These are phyloP conservation scores for Hypericum perforatum DNA, from an alignment of 345 rosid genomes.

Conservation along the genomic window DNA sequence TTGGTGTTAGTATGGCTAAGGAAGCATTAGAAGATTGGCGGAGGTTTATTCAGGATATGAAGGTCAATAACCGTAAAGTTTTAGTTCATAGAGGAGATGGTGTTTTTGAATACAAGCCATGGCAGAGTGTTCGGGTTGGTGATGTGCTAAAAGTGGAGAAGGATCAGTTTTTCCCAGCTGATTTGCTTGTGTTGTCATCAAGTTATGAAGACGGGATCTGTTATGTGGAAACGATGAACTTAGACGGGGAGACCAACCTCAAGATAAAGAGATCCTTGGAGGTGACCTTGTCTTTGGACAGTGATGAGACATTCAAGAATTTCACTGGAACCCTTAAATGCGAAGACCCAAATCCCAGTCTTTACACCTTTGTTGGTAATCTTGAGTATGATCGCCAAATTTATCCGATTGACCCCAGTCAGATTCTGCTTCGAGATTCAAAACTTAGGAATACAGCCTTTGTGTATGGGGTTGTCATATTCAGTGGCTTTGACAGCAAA, in stretches of 20 bases:
- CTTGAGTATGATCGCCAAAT: slow-evolving; percentile 35
- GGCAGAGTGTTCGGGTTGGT: slow-evolving; percentile 55
- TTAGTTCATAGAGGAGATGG: slow-evolving; percentile 39
- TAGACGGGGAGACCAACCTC: slow-evolving; percentile 74
- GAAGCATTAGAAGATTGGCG: slow-evolving; percentile 77
- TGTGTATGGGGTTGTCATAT: slow-evolving; percentile 53
- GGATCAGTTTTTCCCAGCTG: slow-evolving; percentile 55
- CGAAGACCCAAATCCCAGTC: slow-evolving; percentile 70
- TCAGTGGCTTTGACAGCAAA: slow-evolving; percentile 63
- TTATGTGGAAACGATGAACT: slow-evolving; percentile 79
- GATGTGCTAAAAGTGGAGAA: slow-evolving; percentile 52
- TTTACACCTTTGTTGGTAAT: slow-evolving; percentile 64
- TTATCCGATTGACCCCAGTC: slow-evolving; percentile 45
- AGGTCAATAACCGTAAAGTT: slow-evolving; percentile 40
- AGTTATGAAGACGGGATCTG: slow-evolving; percentile 75
- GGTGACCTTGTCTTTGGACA: slow-evolving; percentile 32
- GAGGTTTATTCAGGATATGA: slow-evolving; percentile 45
- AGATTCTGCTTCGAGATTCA: slow-evolving; percentile 62
- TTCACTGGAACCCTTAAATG: slow-evolving; percentile 38
- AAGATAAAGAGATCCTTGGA: slow-evolving; percentile 60
- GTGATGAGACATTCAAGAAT: slow-evolving; percentile 32
- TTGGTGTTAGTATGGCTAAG: slow-evolving; percentile 62
- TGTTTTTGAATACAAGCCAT: slow-evolving; percentile 28
- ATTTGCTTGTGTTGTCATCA: slow-evolving; percentile 55
- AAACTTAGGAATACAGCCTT: slow-evolving; percentile 62